Conservation (phyloP, 2,329 filamentous ascomycete species). For the Microsporum audouinii region DNA sequence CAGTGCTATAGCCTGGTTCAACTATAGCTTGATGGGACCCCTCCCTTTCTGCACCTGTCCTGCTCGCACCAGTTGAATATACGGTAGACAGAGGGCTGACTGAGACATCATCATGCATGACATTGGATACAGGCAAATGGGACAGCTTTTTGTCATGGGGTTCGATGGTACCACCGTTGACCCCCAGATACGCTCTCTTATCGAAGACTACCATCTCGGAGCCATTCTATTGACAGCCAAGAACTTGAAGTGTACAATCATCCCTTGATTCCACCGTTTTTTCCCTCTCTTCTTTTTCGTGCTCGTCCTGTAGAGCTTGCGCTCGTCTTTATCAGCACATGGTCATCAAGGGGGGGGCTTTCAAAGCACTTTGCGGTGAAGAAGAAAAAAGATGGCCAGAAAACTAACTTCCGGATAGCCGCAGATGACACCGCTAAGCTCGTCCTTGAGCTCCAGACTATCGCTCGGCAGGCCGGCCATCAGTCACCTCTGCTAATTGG, state of each 20-base stretch:
- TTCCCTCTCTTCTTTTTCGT: slow-evolving; percentile 7
- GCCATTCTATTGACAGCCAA: slow-evolving; percentile 61
- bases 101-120: slow-evolving; percentile 62
- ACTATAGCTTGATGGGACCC: background rate
- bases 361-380: background rate
- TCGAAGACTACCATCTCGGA: slow-evolving; percentile 64
- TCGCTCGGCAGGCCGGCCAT: slow-evolving; percentile 82
- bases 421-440: slow-evolving; percentile 80
- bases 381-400: background rate
- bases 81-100: slow-evolving; percentile 14
- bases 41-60: too few species aligned
- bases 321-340: slow-evolving; percentile 6
- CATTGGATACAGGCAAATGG: slow-evolving; percentile 43
- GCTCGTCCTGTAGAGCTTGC: background rate
- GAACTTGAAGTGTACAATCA: slow-evolving; percentile 48
- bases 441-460: slow-evolving; percentile 82
- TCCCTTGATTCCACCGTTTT: background rate
- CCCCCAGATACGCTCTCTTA: slow-evolving; percentile 51
- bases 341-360: too few species aligned
- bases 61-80: background rate
- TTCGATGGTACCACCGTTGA: slow-evolving; percentile 55
- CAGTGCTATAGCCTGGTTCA: background rate
- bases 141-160: slow-evolving; percentile 55
- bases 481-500: slow-evolving; percentile 80
- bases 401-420: slow-evolving; percentile 45